Percentiles rank a stretch among this genome's conserved stretches.
Evolutionary conservation across 2,329 filamentous ascomycete species (phyloP).

Genomic region (Hypoxylon sp.): DNA sequence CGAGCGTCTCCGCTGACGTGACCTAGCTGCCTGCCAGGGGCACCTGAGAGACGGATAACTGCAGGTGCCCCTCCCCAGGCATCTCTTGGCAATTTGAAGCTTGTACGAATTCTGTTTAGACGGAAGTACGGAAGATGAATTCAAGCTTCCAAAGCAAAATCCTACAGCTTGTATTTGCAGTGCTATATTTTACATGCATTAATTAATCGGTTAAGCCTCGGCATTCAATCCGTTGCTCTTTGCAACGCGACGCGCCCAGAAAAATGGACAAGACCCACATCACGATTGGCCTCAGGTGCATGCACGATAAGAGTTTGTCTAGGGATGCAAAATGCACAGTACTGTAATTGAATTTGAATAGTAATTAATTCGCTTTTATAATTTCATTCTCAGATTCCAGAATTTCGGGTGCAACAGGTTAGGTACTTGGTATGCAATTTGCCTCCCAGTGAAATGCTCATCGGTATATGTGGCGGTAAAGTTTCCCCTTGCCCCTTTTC

Average conservation of each 20-base stretch:
- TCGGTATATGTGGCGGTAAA: slow-evolving; percentile 78
- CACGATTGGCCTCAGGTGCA: no score
- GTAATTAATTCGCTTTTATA: no score
- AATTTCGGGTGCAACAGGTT: no score
- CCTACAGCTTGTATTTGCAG: no score
- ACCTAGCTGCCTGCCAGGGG: slow-evolving; percentile 20
- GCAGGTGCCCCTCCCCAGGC: slow-evolving; percentile 27
- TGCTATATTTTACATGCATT: background rate
- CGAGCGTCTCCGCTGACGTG: slow-evolving; percentile 31
- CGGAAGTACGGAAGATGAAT: background rate
- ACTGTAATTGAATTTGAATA: no score
- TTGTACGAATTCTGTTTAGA: slow-evolving; percentile 1
- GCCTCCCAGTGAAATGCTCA: slow-evolving; percentile 79
- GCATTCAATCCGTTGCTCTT: slow-evolving; percentile 1
- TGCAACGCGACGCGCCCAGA: slow-evolving; percentile 17
- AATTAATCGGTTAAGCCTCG: slow-evolving; percentile 18
- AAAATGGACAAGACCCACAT: no score
- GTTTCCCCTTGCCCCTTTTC: slow-evolving; percentile 15
- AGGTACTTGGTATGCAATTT: no score
- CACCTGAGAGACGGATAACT: slow-evolving; percentile 31
- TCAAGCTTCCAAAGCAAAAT: no score
- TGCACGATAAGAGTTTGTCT: no score
- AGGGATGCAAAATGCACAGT: no score
- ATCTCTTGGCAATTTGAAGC: slow-evolving; percentile 25
- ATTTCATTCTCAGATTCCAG: no score